Conservation (phyloP, 176 grass and related monocot genomes). For the Cenchrus purpureus region DNA sequence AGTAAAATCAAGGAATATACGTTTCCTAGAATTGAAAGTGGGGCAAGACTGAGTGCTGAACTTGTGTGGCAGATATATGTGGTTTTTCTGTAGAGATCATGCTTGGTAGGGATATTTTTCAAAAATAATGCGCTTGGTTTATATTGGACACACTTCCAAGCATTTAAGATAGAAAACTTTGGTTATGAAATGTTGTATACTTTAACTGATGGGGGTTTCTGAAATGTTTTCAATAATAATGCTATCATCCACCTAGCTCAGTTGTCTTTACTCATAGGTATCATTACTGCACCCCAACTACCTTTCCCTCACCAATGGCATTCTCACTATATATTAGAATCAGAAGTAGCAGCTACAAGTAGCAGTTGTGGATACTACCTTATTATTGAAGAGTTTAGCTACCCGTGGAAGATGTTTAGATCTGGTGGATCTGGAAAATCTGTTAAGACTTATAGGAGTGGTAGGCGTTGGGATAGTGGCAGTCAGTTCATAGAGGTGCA, state of each 20-base stretch:
- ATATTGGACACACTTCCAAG: neutral
- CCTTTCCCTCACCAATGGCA: neutral
- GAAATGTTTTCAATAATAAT: neutral
- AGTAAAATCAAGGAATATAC: neutral
- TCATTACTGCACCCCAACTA: neutral
- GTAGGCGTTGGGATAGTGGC: too few relatives aligned
- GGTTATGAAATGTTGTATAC: neutral
- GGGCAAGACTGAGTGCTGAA: neutral
- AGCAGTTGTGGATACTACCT: neutral
- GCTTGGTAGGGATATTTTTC: neutral
- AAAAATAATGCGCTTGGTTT: neutral
- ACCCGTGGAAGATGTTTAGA: neutral
- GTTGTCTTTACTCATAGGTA: neutral
- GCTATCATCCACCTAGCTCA: too few relatives aligned
- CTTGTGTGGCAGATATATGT: too few relatives aligned
- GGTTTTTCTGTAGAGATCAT: too few relatives aligned
- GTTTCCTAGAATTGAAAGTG: neutral
- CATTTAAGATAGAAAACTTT: neutral
- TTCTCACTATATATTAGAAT: neutral
- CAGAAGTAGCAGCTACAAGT: neutral
- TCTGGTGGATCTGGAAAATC: too few relatives aligned
- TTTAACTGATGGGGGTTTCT: neutral
- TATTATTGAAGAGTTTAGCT: neutral
- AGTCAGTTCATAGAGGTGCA: too few relatives aligned
- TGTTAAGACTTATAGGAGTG: neutral